These are phyloP conservation scores for Trichoderma sp. DNA, from an alignment of 2,329 filamentous ascomycete species.

Conservation along the genomic window DNA sequence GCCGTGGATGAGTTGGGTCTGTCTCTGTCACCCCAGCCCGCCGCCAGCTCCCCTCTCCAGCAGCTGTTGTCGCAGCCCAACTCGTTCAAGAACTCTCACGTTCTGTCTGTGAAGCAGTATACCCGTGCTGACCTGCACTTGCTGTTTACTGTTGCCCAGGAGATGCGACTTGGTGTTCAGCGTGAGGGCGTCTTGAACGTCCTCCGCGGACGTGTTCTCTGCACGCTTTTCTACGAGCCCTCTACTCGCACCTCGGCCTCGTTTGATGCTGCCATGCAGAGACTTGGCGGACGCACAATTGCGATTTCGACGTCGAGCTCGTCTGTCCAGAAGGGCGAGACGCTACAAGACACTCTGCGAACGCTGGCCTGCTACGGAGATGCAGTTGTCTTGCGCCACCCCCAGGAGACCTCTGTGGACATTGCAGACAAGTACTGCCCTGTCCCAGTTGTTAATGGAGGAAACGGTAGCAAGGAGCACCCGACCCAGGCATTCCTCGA, in stretches of 20 bases:
- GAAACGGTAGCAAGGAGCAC: conserved; percentile 93
- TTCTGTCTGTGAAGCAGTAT: conserved; percentile 91
- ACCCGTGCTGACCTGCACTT: conserved; percentile 82
- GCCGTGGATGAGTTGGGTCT: conserved; percentile 46
- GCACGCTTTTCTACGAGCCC: conserved; percentile 95
- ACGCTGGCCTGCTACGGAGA: conserved; percentile 94
- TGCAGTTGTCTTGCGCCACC: conserved; percentile 93
- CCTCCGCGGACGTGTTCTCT: conserved; percentile 80
- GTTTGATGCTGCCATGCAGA: conserved; percentile 98
- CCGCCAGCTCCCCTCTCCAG: conserved; percentile 60
- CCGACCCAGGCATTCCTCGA: conserved; percentile 97
- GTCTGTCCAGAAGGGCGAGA: conserved; percentile 91
- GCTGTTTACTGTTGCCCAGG: conserved; percentile 93
- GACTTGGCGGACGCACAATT: conserved; percentile 84
- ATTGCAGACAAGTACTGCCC: conserved; percentile 82
- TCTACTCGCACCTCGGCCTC: conserved; percentile 93
- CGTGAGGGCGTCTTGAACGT: conserved; percentile 85
- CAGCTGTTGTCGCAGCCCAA: conserved; percentile 72
- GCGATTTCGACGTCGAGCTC: conserved; percentile 79
- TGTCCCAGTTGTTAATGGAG: conserved; percentile 94
- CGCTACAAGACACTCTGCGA: conserved; percentile 86
- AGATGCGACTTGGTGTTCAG: conserved; percentile 95
- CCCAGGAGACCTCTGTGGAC: conserved; percentile 74
- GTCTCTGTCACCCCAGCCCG: conserved; percentile 47
- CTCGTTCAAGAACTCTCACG: conserved; percentile 83